These are phyloP conservation scores for Candolleomyces efflorescens DNA, from an alignment of 768 basidiomycete genomes.

Conservation along the genomic window DNA sequence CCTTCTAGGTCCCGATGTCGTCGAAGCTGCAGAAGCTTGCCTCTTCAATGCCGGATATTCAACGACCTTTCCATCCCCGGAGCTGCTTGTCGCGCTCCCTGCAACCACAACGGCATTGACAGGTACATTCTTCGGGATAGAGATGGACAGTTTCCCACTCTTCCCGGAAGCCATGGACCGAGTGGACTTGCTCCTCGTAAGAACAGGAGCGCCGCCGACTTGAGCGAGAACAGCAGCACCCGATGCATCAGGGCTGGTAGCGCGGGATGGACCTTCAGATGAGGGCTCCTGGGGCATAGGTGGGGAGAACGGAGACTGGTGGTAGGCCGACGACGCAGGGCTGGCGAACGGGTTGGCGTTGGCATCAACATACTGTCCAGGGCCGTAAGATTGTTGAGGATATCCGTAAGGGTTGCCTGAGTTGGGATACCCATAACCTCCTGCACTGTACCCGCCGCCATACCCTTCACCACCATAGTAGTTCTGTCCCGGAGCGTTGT, in stretches of 20 bases:
- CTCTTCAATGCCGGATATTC: conserved; percentile 13
- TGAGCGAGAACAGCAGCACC: conserved; percentile 2
- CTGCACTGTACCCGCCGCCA: conserved; percentile 11
- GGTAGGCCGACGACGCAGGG: conserved; percentile 23
- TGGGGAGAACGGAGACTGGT: conserved; percentile 25
- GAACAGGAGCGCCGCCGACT: conserved; percentile 6
- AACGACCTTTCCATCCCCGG: background rate
- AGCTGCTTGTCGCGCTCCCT: background rate
- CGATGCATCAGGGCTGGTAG: background rate
- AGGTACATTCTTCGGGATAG: conserved; percentile 1
- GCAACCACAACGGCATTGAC: background rate
- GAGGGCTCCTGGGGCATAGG: conserved; percentile 24
- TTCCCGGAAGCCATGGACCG: background rate
- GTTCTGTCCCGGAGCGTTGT: conserved; percentile 12
- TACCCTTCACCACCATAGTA: background rate
- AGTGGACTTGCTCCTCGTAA: conserved; percentile 2
- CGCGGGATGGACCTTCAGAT: conserved; percentile 10
- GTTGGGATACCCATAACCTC: conserved; percentile 14
- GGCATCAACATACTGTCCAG: conserved; percentile 29
- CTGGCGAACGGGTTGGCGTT: conserved; percentile 34
- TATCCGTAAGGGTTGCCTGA: background rate
- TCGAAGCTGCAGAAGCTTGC: conserved; percentile 3
- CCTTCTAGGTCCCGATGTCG: conserved; percentile 9
- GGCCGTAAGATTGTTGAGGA: conserved; percentile 25
- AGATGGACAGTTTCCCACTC: conserved; percentile 6